phyloP scores from a whole-genome alignment of 208 protist genomes.

The Acanthamoeba royreba region DNA sequence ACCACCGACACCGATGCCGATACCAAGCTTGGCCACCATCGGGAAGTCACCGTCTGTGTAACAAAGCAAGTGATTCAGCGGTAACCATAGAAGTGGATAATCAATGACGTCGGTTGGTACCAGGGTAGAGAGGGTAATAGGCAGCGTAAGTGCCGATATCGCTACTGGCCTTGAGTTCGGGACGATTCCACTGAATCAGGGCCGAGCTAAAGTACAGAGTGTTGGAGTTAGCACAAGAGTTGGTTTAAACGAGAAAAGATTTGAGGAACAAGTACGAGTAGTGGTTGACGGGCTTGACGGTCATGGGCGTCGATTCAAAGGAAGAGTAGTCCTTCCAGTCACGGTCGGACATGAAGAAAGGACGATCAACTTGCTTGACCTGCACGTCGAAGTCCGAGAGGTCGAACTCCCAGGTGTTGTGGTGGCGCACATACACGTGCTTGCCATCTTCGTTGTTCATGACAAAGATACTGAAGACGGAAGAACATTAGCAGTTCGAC shows the following conservation, averaged over 20 bases:
- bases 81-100: not conserved
- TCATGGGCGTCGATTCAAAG: not conserved
- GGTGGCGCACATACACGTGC: not conserved
- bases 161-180: not conserved
- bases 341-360: not conserved
- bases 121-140: not conserved
- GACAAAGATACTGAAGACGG: not conserved
- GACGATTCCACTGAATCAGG: not conserved
- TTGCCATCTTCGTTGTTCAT: constrained; percentile 3
- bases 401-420: not conserved
- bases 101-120: not conserved
- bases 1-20: not conserved
- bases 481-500: no score
- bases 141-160: not conserved
- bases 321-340: not conserved
- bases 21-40: not conserved
- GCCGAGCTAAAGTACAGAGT: not conserved
- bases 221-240: not conserved
- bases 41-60: not conserved
- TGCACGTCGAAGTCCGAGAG: not conserved
- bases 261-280: not conserved
- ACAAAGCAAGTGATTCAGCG: not conserved
- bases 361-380: not conserved
- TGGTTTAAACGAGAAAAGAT: not conserved
- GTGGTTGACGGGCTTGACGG: not conserved